Percentiles rank a stretch among this genome's conserved stretches.
Conservation (phyloP, 2,329 filamentous ascomycete species). For the Sclerotinia subarctica region DNA sequence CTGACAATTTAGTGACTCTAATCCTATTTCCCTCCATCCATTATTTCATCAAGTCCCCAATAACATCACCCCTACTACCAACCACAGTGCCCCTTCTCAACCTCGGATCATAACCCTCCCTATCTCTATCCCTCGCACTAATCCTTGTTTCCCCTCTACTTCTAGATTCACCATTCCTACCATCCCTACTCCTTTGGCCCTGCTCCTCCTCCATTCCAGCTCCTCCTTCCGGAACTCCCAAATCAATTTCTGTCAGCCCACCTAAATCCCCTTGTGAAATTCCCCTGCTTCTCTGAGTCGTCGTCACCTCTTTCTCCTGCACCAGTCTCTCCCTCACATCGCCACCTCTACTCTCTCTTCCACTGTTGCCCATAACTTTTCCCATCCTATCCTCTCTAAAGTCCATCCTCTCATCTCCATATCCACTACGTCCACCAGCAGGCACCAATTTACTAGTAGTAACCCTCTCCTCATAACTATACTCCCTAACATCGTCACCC, state of each 20-base stretch:
- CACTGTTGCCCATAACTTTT: neutral
- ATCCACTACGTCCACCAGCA: slow-evolving; percentile 23
- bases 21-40: neutral
- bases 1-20: neutral
- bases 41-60: neutral
- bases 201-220: slow-evolving; percentile 14
- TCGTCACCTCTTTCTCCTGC: neutral
- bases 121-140: neutral
- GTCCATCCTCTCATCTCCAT: slow-evolving; percentile 20
- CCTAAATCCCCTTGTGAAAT: slow-evolving; percentile 27
- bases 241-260: slow-evolving; percentile 28
- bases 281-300: slow-evolving; percentile 21
- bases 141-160: neutral
- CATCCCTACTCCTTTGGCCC: neutral
- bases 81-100: slow-evolving; percentile 17
- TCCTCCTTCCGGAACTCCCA: slow-evolving; percentile 22
- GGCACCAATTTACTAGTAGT: slow-evolving; percentile 22
- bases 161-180: neutral
- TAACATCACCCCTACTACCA: neutral
- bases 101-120: slow-evolving; percentile 6
- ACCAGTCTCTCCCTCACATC: neutral
- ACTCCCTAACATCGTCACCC: slow-evolving; percentile 24
- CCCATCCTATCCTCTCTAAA: slow-evolving; percentile 4
- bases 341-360: neutral
- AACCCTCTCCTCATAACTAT: slow-evolving; percentile 23